Evolutionary conservation across 164 flowering plant genomes (phyloP).

Genomic region (Malania oleifera): DNA sequence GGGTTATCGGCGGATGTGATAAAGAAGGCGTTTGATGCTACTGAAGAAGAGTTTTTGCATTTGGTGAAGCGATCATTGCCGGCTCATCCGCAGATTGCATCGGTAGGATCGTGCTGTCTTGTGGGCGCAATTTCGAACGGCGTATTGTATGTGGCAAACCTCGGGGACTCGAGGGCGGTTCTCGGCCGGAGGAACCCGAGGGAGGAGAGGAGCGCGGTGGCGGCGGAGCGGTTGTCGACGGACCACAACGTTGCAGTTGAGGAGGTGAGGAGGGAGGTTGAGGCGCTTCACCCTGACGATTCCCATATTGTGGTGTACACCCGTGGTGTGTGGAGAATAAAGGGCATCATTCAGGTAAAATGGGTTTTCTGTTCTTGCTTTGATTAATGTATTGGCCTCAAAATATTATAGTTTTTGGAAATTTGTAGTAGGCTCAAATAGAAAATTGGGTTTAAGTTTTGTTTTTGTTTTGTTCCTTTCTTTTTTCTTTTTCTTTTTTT

Average conservation of each 20-base stretch:
- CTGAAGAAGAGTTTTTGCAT: constrained; percentile 53
- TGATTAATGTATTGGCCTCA: too few relatives aligned
- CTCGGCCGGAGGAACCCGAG: constrained; percentile 37
- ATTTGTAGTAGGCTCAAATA: too few relatives aligned
- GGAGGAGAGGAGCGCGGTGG: constrained; percentile 22
- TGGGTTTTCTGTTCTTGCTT: too few relatives aligned
- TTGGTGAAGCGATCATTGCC: constrained; percentile 43
- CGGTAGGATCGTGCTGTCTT: constrained; percentile 69
- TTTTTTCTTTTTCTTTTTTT: too few relatives aligned
- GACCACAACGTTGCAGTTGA: constrained; percentile 5
- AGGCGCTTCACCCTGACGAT: constrained; percentile 62
- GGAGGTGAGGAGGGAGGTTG: constrained; percentile 45
- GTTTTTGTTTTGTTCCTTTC: too few relatives aligned
- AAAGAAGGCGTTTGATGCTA: constrained; percentile 55
- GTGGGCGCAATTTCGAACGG: constrained; percentile 53
- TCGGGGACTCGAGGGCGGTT: constrained; percentile 73
- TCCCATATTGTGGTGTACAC: constrained; percentile 5
- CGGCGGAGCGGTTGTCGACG: constrained; percentile 1
- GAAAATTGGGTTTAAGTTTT: too few relatives aligned
- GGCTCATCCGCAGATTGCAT: constrained; percentile 49
- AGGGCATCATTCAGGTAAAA: constrained; percentile 92
- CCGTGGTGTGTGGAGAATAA: constrained; percentile 72
- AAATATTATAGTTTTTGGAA: too few relatives aligned
- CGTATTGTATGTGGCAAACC: constrained; percentile 54
- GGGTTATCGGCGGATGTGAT: constrained; percentile 53